Evolutionary conservation across 352 stramenopile species (phyloP).

Genomic region (Vaucheria bursata): DNA sequence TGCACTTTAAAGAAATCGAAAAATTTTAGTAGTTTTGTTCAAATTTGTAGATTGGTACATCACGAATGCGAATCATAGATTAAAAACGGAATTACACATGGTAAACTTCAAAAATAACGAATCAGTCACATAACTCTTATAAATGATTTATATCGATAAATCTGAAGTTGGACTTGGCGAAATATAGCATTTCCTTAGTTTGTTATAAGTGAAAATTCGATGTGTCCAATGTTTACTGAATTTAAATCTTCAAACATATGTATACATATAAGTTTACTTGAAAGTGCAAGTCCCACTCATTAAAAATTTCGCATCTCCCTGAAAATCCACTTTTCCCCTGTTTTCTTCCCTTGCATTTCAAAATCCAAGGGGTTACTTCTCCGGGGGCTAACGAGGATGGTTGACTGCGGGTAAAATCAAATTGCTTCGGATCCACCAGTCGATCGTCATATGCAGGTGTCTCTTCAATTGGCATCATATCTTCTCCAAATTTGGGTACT

Average conservation of each 20-base stretch:
- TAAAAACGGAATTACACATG: too few species aligned
- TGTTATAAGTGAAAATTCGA: background rate
- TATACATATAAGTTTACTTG: background rate
- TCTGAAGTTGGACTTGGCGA: too few species aligned
- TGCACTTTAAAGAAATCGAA: too few species aligned
- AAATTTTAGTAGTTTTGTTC: too few species aligned
- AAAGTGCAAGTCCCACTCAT: conserved; percentile 35
- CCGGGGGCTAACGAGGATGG: background rate
- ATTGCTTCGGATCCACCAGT: background rate
- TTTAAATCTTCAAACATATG: background rate
- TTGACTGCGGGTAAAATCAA: background rate
- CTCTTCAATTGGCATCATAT: background rate
- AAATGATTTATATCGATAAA: too few species aligned
- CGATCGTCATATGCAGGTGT: background rate
- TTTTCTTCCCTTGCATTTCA: conserved; percentile 30
- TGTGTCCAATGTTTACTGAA: background rate
- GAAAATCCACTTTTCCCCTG: conserved; percentile 36
- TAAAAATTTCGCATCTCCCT: conserved; percentile 40
- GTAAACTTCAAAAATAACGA: too few species aligned
- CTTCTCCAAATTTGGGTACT: background rate
- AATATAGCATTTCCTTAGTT: background rate
- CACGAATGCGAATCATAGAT: too few species aligned
- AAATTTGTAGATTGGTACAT: too few species aligned
- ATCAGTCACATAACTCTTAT: too few species aligned
- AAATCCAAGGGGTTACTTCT: background rate